Evolutionary conservation across 139 green algal species (phyloP), one percentile per base, ranked within the genome.

Genomic region (Chlorella ohadii): DNA sequence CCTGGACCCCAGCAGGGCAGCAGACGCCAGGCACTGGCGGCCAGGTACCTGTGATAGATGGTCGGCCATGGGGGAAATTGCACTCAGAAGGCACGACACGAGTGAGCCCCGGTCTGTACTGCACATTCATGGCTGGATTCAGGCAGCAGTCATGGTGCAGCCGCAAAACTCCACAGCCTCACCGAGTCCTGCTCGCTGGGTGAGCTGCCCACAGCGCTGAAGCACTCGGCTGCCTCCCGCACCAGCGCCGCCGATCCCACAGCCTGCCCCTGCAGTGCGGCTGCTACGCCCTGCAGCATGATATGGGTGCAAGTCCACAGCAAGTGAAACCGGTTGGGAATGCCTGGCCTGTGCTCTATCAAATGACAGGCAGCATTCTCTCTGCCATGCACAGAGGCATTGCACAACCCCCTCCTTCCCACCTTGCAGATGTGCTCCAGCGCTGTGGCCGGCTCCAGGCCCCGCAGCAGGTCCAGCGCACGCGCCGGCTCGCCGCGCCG

Each of bases 361-460:
- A n/a, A n/a, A 11, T 11, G 16, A 41, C 12, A 64, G 4, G 23
- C 16, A 27, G 36, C 47, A 22, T 38, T 6, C 44, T 47, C 47
- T 47, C 28, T 16, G 28, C 31, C 19, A 65, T 79, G 47, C 44
- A 39, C 72, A 57, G 12, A 39, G 71, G 11, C 38, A 3, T 23
- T 23, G 12, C 1, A 1, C 36, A 19, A 31, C 17, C 36, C 22
- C 27, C 38, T 15, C 3, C 12, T 7, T 9, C 59, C 2, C 27
- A 82, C 92, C 96, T 87, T 96, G 31, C 96, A 90, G 68, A 97
- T 97, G 87, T 96, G 96, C 87, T 97, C 94, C 38, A 93, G 89
- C 3, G 95, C 92, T 3, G 92, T 94, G 73, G 82, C 85, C 13
- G 95, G 94, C 84, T 96, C 88, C 66, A 97, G 78, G 82, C 95